These are phyloP conservation scores for Aspergillus cristatus DNA, from an alignment of 495 filamentous ascomycete species.

Conservation along the genomic window DNA sequence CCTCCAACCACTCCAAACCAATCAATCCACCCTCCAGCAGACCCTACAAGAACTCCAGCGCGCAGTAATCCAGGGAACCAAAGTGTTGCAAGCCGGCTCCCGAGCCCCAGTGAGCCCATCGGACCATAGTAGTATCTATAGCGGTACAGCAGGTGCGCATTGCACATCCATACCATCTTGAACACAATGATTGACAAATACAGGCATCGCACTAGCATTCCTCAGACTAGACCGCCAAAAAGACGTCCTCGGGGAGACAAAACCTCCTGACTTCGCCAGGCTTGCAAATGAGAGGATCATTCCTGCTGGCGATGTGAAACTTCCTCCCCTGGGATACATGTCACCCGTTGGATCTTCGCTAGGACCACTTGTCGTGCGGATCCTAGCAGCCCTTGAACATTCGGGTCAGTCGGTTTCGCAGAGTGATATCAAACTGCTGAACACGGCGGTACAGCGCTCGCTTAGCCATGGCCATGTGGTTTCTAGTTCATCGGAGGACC, in stretches of 20 bases:
- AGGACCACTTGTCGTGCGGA: conserved; percentile 3
- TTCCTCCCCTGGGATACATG: conserved; percentile 1
- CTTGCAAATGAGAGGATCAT: conserved; percentile 24
- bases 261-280: conserved; percentile 14
- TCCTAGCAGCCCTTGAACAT: conserved; percentile 1
- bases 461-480: conserved; percentile 24
- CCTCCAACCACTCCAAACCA: conserved; percentile 8
- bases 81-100: conserved; percentile 3
- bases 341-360: conserved; percentile 7
- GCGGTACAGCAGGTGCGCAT: conserved; percentile 3
- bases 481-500: conserved; percentile 15
- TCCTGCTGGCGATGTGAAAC: conserved; percentile 5
- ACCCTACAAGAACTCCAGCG: conserved; percentile 19
- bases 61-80: conserved; percentile 9
- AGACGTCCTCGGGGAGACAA: conserved; percentile 5
- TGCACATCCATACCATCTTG: no score
- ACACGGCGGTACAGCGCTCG: conserved; percentile 19
- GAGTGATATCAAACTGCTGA: conserved; percentile 19
- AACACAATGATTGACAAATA: no score
- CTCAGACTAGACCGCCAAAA: conserved; percentile 30
- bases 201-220: conserved; percentile 29
- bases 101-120: neutral
- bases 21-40: conserved; percentile 3
- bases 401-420: conserved; percentile 2
- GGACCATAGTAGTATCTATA: conserved; percentile 6